These are phyloP conservation scores for Acorus calamus DNA, from an alignment of 106 monocot genomes.

Conservation along the genomic window DNA sequence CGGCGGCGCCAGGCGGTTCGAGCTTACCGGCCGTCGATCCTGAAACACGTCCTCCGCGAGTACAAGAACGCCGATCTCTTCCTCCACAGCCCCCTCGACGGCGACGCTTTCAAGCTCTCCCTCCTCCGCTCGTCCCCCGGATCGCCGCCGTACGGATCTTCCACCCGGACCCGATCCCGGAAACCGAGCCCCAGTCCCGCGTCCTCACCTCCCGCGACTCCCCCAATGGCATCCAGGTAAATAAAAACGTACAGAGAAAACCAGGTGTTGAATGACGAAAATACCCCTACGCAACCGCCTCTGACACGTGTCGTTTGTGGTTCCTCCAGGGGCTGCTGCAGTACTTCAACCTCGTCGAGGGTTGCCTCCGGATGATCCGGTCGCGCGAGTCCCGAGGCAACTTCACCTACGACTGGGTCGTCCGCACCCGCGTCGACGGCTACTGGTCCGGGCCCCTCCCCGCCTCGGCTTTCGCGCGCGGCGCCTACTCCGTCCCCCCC, in stretches of 20 bases:
- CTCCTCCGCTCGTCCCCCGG: constrained; percentile 43
- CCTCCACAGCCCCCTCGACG: constrained; percentile 73
- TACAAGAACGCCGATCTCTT: constrained; percentile 65
- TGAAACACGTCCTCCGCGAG: constrained; percentile 42
- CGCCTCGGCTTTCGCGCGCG: constrained; percentile 11
- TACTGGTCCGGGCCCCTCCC: constrained; percentile 56
- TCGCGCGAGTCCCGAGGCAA: constrained; percentile 30
- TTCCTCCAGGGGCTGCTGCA: constrained; percentile 61
- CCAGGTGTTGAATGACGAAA: too few relatives aligned
- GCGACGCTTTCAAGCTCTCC: constrained; percentile 61
- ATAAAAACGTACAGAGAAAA: too few relatives aligned
- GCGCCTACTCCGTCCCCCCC: constrained; percentile 44
- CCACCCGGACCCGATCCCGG: constrained; percentile 19
- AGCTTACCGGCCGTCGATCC: constrained; percentile 85
- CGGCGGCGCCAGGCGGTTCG: constrained; percentile 86
- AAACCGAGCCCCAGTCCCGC: constrained; percentile 21
- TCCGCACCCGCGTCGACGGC: constrained; percentile 76
- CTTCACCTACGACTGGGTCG: constrained; percentile 60
- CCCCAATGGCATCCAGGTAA: constrained; percentile 86
- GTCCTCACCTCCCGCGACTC: constrained; percentile 58
- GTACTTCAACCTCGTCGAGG: constrained; percentile 74
- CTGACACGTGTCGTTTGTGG: too few relatives aligned
- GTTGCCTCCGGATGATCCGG: constrained; percentile 48
- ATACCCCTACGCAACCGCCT: too few relatives aligned
- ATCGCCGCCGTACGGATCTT: constrained; percentile 59